Evolutionary conservation across 192 early-diverging fungal species (phyloP), one percentile per base, ranked within the genome.

Genomic region (Diversispora epigaea): DNA sequence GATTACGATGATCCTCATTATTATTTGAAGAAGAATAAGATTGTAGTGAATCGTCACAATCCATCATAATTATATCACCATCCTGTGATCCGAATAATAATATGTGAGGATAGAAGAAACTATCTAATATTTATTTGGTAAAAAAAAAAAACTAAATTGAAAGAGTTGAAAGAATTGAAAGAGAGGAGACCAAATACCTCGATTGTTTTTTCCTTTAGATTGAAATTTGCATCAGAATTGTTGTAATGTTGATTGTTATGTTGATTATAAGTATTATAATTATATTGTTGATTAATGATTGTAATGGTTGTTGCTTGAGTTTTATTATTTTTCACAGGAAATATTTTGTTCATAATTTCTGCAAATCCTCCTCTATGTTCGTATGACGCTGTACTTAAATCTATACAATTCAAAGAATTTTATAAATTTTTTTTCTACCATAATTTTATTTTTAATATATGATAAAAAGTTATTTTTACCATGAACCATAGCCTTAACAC

Each of bases 401-500:
- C 2, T 4, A 25, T 10, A 57, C 8, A 4, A 56, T 21, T 9
- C 5, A 58, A 62, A 32, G 14, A 21, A 22, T 68, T 15, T 21
- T 39, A 15, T 43, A 11, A 50, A 50, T 8, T 14, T 21, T 46
- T 46, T 25, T 52, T 4, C 3, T 5, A 21, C 17, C 43, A 72
- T 14, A 19, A 4, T 21, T 19, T 21, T 46, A n/a, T 47, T 62
- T 43, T 8, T 49, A n/a, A 49, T 32, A 40, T 17, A 57, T 41
- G 21, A n/a, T 21, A 45, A 3, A n/a, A 25, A 44, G 12, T 15
- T 44, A 11, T 8, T 10, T 39, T 14, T 40, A 65, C 73, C 81
- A 58, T 89, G 88, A 25, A 89, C 63, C 81, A 88, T 78, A 0
- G 84, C 85, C 39, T 89, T 89, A 40, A 88, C 80, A 44, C 82